Percentiles rank a stretch among this genome's conserved stretches.
Evolutionary conservation across 139 green algal species (phyloP).

Genomic region (Haematococcus sp.): DNA sequence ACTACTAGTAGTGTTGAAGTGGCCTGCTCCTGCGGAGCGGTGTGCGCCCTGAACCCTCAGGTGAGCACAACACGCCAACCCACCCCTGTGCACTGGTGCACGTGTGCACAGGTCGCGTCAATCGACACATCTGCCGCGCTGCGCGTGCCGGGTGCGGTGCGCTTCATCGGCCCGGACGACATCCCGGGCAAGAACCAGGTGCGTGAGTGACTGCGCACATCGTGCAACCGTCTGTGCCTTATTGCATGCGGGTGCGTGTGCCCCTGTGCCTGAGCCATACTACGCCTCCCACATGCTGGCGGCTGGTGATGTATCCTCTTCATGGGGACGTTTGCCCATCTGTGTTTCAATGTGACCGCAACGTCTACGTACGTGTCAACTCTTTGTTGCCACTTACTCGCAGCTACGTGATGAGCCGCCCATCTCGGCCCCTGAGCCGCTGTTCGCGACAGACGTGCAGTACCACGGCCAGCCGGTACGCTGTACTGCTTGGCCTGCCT

Average conservation of each 20-base stretch:
- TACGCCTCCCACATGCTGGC: too few species aligned
- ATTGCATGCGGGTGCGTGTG: too few species aligned
- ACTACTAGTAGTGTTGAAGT: too few species aligned
- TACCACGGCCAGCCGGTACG: constrained; percentile 17
- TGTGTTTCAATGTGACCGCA: neutral
- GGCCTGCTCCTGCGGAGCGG: too few species aligned
- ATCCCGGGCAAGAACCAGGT: constrained; percentile 23
- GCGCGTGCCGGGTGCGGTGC: constrained; percentile 33
- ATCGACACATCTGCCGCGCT: constrained; percentile 22
- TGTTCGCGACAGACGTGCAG: neutral
- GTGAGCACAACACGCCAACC: too few species aligned
- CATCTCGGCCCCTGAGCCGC: neutral
- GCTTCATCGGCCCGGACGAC: constrained; percentile 40
- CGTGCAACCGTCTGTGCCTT: too few species aligned
- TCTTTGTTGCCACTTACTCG: neutral
- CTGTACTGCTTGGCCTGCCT: too few species aligned
- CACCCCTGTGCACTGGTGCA: too few species aligned
- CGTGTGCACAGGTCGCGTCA: constrained; percentile 6
- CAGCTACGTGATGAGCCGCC: neutral
- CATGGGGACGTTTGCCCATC: neutral
- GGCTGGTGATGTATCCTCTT: neutral
- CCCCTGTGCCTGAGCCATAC: too few species aligned
- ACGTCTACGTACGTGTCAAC: too few species aligned
- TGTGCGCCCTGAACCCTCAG: too few species aligned
- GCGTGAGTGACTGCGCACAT: too few species aligned